Base-by-base conservation (phyloP, 495 filamentous ascomycete species). In the Astrocystis sublimbata region DNA sequence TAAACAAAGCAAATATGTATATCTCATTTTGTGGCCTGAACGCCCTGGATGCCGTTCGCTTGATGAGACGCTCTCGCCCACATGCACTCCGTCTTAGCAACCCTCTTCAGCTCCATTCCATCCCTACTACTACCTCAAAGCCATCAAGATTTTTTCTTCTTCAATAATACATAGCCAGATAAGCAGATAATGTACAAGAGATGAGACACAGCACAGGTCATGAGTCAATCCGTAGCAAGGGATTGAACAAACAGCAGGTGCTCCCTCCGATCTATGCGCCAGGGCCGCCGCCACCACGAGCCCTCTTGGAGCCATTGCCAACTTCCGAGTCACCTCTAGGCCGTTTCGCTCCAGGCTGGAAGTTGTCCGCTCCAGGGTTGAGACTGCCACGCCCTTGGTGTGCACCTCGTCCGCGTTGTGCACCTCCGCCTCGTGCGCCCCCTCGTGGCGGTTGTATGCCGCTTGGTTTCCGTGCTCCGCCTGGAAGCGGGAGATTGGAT, bases 331-430 rank as follows among this genome's bases (percentile, higher is more conserved):
- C 88, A 21, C 88, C 86, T 21, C 88, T 76, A 19, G 83, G 76
- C 31, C 87, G 77, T 73, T 91, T 91, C 55, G 84, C 83, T n/a
- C 87, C 86, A 4, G 86, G 85, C 38, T 85, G 83, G 66, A 88
- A 89, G 60, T 86, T 81, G 50, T 81, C 82, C 7, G 81, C 86
- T 2, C 61, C 55, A 13, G 76, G 72, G 46, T 65, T 83, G 66
- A 60, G 68, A 30, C 78, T 81, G 30, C 82, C 79, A 61, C 86
- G 79, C 55, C 76, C 80, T 42, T 72, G 71, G 15, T 63, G 63
- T 28, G 71, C 71, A 46, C 74, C 71, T 8, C 67, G 65, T 21
- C 68, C 66, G 36, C 69, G 72, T 38, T 66, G 66, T 6, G 53
- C 40, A 43, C 52, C 61, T 17, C 70, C 71, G 13, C 72, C 71